Conservation (phyloP, 179 eudicot species). For the Camellia oleifera region DNA sequence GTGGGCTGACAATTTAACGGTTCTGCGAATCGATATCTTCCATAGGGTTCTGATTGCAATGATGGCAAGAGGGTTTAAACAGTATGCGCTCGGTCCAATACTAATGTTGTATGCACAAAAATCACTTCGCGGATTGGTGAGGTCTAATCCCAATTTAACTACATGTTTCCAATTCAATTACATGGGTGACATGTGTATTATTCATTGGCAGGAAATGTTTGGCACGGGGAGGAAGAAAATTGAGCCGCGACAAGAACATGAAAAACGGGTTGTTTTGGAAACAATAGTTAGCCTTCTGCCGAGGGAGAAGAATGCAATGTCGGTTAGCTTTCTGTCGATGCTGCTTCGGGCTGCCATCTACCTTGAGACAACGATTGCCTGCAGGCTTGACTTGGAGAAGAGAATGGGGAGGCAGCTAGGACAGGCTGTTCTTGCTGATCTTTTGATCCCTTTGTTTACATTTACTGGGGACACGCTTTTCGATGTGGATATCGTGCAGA, state of each 20-base stretch:
- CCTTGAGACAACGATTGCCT: constrained; percentile 85
- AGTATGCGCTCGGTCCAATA: constrained; percentile 82
- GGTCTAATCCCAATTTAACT: constrained; percentile 36
- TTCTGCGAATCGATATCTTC: constrained; percentile 81
- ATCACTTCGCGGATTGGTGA: constrained; percentile 97
- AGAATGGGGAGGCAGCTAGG: constrained; percentile 81
- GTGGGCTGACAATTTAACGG: constrained; percentile 94
- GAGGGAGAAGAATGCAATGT: constrained; percentile 64
- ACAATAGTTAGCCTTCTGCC: constrained; percentile 94
- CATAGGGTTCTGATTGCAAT: constrained; percentile 83
- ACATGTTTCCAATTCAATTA: not conserved
- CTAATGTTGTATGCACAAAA: constrained; percentile 95
- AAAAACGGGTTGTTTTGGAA: constrained; percentile 84
- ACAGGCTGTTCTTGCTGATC: constrained; percentile 90
- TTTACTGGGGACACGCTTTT: constrained; percentile 70
- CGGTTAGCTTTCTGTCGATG: constrained; percentile 91
- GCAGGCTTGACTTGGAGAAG: constrained; percentile 92
- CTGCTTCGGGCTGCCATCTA: constrained; percentile 75
- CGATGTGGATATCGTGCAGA: constrained; percentile 82
- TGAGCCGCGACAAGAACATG: constrained; percentile 79
- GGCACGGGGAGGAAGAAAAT: constrained; percentile 80
- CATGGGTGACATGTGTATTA: not conserved
- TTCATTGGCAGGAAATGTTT: constrained; percentile 56
- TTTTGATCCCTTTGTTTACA: constrained; percentile 80
- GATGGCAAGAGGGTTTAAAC: constrained; percentile 85